Evolutionary conservation across 2,329 filamentous ascomycete genomes (phyloP).

Genomic region (Beauveria bassiana): DNA sequence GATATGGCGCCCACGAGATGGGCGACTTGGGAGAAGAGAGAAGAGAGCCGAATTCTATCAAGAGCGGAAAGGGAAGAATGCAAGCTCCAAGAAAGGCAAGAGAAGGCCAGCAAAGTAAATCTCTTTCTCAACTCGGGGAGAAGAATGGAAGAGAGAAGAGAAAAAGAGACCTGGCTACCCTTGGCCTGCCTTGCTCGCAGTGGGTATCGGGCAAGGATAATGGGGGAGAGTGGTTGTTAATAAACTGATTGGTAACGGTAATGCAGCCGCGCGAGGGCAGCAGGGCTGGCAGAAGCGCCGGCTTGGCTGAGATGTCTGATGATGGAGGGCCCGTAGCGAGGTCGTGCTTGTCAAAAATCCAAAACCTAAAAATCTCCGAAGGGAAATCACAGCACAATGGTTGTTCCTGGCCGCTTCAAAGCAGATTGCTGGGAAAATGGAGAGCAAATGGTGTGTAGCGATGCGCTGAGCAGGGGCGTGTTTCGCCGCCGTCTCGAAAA

Average conservation of each 20-base stretch:
- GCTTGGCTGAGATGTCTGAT: not conserved
- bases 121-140: not conserved
- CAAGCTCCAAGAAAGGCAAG: not conserved
- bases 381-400: not conserved
- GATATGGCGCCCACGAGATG: slow-evolving; percentile 41
- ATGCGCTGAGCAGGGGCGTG: slow-evolving; percentile 10
- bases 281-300: slow-evolving; percentile 7
- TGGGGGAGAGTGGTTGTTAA: slow-evolving; percentile 8
- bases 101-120: not conserved
- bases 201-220: slow-evolving; percentile 10
- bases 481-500: slow-evolving; percentile 11
- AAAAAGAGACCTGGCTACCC: not conserved
- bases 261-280: slow-evolving; percentile 5
- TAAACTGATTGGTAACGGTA: slow-evolving; percentile 9
- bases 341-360: not conserved
- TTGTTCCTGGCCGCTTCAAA: not conserved
- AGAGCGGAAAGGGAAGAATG: not conserved
- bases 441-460: slow-evolving; percentile 1
- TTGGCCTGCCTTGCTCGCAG: slow-evolving; percentile 8
- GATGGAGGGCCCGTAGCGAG: not conserved
- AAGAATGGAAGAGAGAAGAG: not conserved
- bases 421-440: not conserved
- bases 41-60: not conserved
- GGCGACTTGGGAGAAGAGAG: slow-evolving; percentile 31
- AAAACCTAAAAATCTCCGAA: slow-evolving; percentile 5